Base-by-base conservation (phyloP, 345 rosid genomes). In the Nasturtium officinale region DNA sequence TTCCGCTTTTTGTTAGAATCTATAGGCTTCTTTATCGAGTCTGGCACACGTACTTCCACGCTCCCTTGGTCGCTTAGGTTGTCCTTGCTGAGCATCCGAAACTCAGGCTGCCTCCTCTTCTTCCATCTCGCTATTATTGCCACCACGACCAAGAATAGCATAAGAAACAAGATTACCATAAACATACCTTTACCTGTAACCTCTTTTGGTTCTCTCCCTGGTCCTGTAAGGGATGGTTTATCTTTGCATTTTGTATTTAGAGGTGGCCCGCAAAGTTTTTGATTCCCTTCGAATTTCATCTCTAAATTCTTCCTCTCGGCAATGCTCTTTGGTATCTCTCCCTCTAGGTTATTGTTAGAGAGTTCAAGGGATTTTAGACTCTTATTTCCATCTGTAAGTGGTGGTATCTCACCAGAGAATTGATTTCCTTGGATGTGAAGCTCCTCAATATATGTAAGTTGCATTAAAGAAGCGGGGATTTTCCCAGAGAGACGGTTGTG, bases 341-440 rank as follows among this genome's bases (percentile, higher is more conserved):
- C 97, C 58, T 82, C 86, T 8, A 93, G 80, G 13, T 80, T 73
- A 79, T 93, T 93, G 56, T 61, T 6, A 4, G 96, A 81, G n/a
- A 90, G 11, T 69, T 86, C 82, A 2, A 94, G 12, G 0, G 87
- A 85, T 28, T 40, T 65, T 1, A 85, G 3, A 69, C 20, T 55
- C 32, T 35, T 20, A 46, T 79, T 28, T 3, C 78, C 79, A 3
- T 77, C 46, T 56, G 67, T 77, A 61, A 85, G 46, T 11, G 78
- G 58, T 0, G 94, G 96, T 37, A 94, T 86, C 21, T 50, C 9
- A 23, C 98, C 97, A 2, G 96, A 80, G 80, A 90, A 91, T 25
- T 68, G 83, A 70, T 94, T 91, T 2, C 69, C 78, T 77, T 94
- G 92, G 20, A 91, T 82, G 68, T 94, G 89, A 46, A 91, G 81